Evolutionary conservation across 2,329 filamentous ascomycete species (phyloP), one percentile per base, ranked within the genome.

Genomic region (Ilyonectria robusta): DNA sequence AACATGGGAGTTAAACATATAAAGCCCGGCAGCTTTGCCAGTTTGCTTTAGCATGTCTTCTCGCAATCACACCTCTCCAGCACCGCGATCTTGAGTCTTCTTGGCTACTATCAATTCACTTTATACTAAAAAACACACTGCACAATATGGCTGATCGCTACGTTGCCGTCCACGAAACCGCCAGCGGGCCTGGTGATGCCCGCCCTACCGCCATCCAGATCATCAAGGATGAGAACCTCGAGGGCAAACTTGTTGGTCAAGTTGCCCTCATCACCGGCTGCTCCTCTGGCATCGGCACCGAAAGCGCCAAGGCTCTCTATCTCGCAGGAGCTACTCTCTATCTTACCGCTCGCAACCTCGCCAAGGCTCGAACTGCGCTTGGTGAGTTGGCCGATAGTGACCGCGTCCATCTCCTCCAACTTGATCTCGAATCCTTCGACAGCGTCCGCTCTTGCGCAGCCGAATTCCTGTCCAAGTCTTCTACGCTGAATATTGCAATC

Each of bases 401-500:
- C 42, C 60, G 54, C n/a, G 63, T 72, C 7, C 60, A 68, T 29
- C 65, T 72, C 4, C 35, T 75, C 11, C 47, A 62, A 9, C 65
- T 79, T 17, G 73, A 78, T 37, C 68, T 78, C 19, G 68, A 62
- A 2, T 73, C 72, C 4, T 54, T 76, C 6, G 65, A 62, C 9
- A 77, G 70, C 8, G 68, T 79, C 19, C 71, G 73, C 15, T 53
- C 60, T 4, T 72, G 47, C n/a, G 58, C 48, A 65, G 74, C 73
- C 2, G 29, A n/a, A 17, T 47, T 48, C 10, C 37, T 72, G 23
- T 57, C 54, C 11, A 56, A 65, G 31, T 10, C 17, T 15, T 8
- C 15, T 5, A 51, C 21, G 4, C 15, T 65, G 10, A 59, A 75
- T 40, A 66, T 74, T 6, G 62, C 75, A 29, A 60, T 75, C 47